Evolutionary conservation across 768 basidiomycete species (phyloP).

Genomic region (Mycena polygramma): DNA sequence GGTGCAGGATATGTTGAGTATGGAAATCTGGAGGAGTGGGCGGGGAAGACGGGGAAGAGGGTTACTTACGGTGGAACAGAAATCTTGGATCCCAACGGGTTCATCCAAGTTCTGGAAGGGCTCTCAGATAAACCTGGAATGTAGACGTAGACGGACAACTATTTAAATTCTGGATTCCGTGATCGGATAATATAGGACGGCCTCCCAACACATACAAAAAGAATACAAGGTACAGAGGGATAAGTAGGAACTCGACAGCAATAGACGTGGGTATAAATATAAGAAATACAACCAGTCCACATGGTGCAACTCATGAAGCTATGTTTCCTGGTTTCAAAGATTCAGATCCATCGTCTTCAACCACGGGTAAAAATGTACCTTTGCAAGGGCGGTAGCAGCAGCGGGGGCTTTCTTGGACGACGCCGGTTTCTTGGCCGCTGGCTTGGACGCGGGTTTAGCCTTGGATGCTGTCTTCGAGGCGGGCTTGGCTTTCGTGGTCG

Average conservation of each 20-base stretch:
- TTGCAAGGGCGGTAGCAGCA: not conserved
- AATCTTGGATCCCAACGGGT: constrained; percentile 90
- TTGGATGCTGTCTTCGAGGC: constrained; percentile 38
- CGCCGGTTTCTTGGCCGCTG: constrained; percentile 49
- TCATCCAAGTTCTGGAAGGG: constrained; percentile 78
- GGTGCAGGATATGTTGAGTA: constrained; percentile 99
- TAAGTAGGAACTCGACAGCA: constrained; percentile 28
- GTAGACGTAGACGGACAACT: constrained; percentile 12
- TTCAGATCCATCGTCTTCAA: not conserved
- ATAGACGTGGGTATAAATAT: constrained; percentile 27
- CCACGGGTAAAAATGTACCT: not conserved
- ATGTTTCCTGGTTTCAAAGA: constrained; percentile 7
- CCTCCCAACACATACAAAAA: constrained; percentile 12
- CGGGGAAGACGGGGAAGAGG: constrained; percentile 80
- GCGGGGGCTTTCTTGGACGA: constrained; percentile 39
- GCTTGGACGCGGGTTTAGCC: constrained; percentile 45
- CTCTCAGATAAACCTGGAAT: constrained; percentile 51
- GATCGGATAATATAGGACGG: not conserved
- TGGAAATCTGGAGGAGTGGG: constrained; percentile 97
- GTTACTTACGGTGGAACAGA: constrained; percentile 98
- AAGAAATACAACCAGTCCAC: constrained; percentile 5
- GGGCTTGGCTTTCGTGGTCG: constrained; percentile 52
- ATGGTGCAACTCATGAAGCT: not conserved
- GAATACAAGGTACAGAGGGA: constrained; percentile 20
- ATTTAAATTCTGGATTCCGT: constrained; percentile 9